Conservation (phyloP, 352 stramenopile genomes). For the Phytopythium delawarense region DNA sequence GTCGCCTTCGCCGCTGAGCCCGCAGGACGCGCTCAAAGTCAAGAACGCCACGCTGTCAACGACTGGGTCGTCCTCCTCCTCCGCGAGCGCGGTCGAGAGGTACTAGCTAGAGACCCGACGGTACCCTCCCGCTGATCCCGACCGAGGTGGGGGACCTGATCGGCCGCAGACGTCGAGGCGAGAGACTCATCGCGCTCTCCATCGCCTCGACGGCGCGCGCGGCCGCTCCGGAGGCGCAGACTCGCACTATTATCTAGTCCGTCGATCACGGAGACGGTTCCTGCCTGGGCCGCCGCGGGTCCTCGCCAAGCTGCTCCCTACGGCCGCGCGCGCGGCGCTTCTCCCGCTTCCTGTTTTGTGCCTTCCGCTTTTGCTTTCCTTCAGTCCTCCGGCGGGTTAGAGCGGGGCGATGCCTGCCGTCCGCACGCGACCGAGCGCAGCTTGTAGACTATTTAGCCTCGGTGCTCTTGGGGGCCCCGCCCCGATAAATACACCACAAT, state of each 20-base stretch:
- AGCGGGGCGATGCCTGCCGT: neutral
- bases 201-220: neutral
- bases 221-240: neutral
- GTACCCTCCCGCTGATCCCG: neutral
- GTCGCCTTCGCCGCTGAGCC: slow-evolving; percentile 10
- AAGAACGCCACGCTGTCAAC: slow-evolving; percentile 11
- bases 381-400: neutral
- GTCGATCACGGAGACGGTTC: neutral
- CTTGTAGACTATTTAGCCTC: slow-evolving; percentile 11
- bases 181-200: slow-evolving; percentile 1
- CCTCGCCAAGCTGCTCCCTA: neutral
- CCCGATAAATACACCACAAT: slow-evolving; percentile 5
- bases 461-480: neutral
- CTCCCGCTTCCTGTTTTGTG: neutral
- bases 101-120: slow-evolving; percentile 17
- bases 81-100: slow-evolving; percentile 11
- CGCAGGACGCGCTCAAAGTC: slow-evolving; percentile 20
- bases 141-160: neutral
- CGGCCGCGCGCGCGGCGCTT: neutral
- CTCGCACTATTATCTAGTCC: slow-evolving; percentile 1
- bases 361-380: neutral
- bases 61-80: slow-evolving; percentile 29
- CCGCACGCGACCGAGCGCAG: slow-evolving; percentile 3
- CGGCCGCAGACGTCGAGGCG: neutral
- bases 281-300: neutral